Percentiles rank a stretch among this genome's conserved stretches.
Evolutionary conservation across 2,329 filamentous ascomycete species (phyloP).

Genomic region (Alternaria burnsii): DNA sequence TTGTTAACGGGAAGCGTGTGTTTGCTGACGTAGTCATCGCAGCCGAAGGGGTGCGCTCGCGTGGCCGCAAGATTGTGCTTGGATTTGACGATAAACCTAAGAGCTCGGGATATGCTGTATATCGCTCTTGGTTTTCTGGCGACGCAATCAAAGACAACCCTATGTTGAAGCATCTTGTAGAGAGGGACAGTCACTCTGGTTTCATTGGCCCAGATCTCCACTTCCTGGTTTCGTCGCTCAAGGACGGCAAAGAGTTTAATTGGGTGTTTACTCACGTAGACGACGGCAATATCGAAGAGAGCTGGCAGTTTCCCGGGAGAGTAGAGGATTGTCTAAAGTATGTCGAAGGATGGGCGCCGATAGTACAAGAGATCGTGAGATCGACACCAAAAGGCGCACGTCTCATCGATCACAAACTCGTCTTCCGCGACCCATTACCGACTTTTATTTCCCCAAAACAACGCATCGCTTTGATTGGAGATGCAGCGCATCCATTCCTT

Average conservation of each 20-base stretch:
- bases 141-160: conserved; percentile 37
- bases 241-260: conserved; percentile 47
- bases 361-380: conserved; percentile 44
- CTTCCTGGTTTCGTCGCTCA: conserved; percentile 47
- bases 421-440: conserved; percentile 62
- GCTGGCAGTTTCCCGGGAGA: conserved; percentile 44
- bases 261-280: conserved; percentile 54
- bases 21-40: conserved; percentile 61
- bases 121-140: conserved; percentile 56
- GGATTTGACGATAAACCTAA: conserved; percentile 63
- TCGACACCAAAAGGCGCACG: conserved; percentile 43
- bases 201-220: conserved; percentile 49
- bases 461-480: conserved; percentile 61
- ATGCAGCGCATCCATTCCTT: conserved; percentile 63
- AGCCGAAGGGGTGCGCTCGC: conserved; percentile 62
- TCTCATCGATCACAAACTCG: conserved; percentile 64
- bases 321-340: conserved; percentile 45
- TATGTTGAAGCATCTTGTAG: conserved; percentile 42
- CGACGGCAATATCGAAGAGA: conserved; percentile 45
- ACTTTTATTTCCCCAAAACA: conserved; percentile 61
- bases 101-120: conserved; percentile 63
- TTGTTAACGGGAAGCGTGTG: conserved; percentile 57
- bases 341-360: conserved; percentile 42
- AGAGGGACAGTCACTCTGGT: conserved; percentile 45
- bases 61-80: conserved; percentile 62